These are phyloP conservation scores for Pochonia chlamydosporia DNA, from an alignment of 2,329 filamentous ascomycete species.

Conservation along the genomic window DNA sequence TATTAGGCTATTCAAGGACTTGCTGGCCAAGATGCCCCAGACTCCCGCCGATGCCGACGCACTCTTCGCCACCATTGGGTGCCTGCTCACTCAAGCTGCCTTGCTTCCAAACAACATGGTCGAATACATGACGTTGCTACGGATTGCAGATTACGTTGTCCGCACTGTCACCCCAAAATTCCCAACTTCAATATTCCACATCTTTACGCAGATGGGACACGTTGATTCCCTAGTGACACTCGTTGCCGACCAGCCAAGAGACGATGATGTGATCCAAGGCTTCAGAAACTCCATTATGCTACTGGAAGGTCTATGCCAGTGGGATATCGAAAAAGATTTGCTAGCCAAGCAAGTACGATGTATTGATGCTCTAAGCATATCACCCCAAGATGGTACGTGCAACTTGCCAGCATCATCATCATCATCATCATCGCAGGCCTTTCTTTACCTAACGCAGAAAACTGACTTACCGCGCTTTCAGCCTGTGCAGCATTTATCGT, in stretches of 20 bases:
- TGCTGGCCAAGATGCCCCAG: conserved; percentile 19
- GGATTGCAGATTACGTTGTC: conserved; percentile 21
- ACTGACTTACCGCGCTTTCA: conserved; percentile 3
- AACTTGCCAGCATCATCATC: background rate
- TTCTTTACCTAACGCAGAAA: no score
- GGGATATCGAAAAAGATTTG: conserved; percentile 13
- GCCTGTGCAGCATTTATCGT: conserved; percentile 17
- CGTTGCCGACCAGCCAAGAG: conserved; percentile 16
- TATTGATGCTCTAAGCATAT: conserved; percentile 10
- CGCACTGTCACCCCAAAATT: conserved; percentile 15
- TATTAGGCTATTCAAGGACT: conserved; percentile 28
- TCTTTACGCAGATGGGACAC: conserved; percentile 20
- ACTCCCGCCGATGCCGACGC: conserved; percentile 28
- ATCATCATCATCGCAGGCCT: background rate
- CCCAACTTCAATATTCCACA: conserved; percentile 15
- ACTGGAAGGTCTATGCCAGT: conserved; percentile 14
- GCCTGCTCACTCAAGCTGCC: conserved; percentile 28
- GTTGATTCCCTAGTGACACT: conserved; percentile 14
- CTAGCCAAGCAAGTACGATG: conserved; percentile 11
- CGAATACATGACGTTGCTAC: conserved; percentile 30
- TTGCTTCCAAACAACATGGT: conserved; percentile 31
- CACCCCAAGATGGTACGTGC: conserved; percentile 14
- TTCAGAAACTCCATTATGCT: conserved; percentile 14
- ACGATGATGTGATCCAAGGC: conserved; percentile 12
- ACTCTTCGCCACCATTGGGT: conserved; percentile 27